Percentiles rank a stretch among this genome's conserved stretches.
Evolutionary conservation across 495 filamentous ascomycete species (phyloP).

Genomic region (Penicillium flavigenum): DNA sequence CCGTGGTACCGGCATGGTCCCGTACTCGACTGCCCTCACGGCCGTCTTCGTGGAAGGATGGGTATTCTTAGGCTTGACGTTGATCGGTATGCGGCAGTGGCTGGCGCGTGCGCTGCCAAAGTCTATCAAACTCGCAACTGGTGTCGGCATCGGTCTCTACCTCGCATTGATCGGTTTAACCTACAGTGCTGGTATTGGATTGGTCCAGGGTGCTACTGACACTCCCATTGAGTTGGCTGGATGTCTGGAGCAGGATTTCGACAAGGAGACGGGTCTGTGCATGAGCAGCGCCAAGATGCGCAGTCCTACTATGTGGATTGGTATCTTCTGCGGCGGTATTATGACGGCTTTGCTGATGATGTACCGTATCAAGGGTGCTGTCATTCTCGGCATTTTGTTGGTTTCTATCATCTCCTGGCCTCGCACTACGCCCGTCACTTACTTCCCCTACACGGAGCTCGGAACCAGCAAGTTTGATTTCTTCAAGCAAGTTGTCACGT

Average conservation of each 20-base stretch:
- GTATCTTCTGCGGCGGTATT: constrained; percentile 78
- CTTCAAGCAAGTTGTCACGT: constrained; percentile 79
- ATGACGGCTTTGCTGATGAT: constrained; percentile 75
- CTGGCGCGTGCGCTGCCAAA: constrained; percentile 72
- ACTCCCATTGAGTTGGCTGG: constrained; percentile 70
- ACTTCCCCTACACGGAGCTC: constrained; percentile 67
- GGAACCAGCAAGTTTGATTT: constrained; percentile 72
- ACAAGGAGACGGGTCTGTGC: constrained; percentile 50
- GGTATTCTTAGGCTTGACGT: constrained; percentile 65
- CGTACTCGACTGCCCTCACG: constrained; percentile 69
- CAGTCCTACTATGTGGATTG: constrained; percentile 76
- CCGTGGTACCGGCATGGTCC: constrained; percentile 64
- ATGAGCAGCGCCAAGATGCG: constrained; percentile 62
- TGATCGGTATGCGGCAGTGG: constrained; percentile 80
- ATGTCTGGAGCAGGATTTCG: constrained; percentile 40
- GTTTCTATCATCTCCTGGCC: constrained; percentile 87
- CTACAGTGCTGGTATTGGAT: constrained; percentile 75
- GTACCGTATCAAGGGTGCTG: constrained; percentile 79
- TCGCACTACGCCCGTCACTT: constrained; percentile 66
- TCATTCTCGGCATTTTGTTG: constrained; percentile 75
- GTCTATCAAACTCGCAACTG: constrained; percentile 80
- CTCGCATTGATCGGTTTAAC: constrained; percentile 77
- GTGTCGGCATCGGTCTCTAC: constrained; percentile 78
- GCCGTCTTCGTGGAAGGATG: constrained; percentile 83
- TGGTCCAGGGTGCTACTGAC: constrained; percentile 56